Conservation (phyloP, 768 basidiomycete species). For the Hemileccinum rubropunctum region DNA sequence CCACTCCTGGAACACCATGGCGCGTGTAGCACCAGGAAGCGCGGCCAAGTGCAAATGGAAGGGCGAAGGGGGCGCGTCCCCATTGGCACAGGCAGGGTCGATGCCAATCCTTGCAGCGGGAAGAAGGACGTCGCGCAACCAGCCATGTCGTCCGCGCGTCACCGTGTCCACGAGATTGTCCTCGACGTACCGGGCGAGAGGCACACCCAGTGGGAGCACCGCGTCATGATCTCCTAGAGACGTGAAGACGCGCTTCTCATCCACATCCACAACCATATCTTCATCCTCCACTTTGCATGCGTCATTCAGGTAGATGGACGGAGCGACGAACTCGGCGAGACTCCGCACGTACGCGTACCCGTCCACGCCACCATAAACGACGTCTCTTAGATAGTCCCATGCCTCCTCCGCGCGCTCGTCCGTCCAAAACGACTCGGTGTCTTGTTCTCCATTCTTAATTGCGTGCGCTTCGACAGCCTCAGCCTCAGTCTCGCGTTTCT, state of each 20-base stretch:
- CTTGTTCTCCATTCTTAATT: background rate
- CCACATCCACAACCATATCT: background rate
- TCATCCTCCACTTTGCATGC: background rate
- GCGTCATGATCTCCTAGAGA: background rate
- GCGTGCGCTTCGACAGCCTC: background rate
- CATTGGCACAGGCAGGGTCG: background rate
- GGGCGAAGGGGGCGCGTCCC: background rate
- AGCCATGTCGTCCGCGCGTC: conserved; percentile 39
- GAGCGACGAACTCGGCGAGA: conserved; percentile 65
- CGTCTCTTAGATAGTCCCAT: conserved; percentile 64
- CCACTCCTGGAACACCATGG: conserved; percentile 6
- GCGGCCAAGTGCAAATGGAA: conserved; percentile 9
- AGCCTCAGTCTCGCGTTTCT: conserved; percentile 14
- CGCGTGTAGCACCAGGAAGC: conserved; percentile 12
- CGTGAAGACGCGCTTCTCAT: background rate
- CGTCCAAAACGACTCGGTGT: conserved; percentile 44
- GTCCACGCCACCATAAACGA: conserved; percentile 80
- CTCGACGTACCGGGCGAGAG: conserved; percentile 41
- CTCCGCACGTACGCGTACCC: conserved; percentile 76
- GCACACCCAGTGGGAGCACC: conserved; percentile 26
- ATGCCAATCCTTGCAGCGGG: background rate
- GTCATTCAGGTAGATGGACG: conserved; percentile 16
- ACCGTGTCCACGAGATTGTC: conserved; percentile 39
- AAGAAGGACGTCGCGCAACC: conserved; percentile 30
- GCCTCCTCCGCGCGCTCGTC: conserved; percentile 48